Evolutionary conservation across 75 land plant species (phyloP).

Genomic region (Pinus taeda): DNA sequence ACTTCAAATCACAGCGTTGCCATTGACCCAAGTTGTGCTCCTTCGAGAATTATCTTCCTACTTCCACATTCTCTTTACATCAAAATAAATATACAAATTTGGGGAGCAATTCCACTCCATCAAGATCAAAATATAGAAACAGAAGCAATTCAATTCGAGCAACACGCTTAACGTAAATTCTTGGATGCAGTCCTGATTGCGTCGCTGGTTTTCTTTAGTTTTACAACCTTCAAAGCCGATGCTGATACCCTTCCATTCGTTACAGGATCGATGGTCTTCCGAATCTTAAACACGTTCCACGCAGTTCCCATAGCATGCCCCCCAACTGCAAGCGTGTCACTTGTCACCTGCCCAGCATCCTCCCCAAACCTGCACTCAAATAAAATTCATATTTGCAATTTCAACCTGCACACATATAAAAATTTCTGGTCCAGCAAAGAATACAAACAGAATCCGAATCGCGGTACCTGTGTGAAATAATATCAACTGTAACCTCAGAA

Average conservation of each 20-base stretch:
- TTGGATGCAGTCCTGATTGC: no score
- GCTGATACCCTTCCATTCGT: background rate
- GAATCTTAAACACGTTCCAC: constrained; percentile 76
- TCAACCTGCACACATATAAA: background rate
- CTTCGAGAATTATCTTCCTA: no score
- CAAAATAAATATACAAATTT: no score
- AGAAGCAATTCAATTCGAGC: no score
- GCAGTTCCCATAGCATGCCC: constrained; percentile 77
- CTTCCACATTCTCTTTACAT: no score
- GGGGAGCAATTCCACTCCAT: no score
- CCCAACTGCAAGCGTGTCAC: constrained; percentile 64
- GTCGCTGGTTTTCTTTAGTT: no score
- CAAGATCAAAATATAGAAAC: no score
- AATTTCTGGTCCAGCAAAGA: background rate
- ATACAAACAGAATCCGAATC: background rate
- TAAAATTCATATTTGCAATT: background rate
- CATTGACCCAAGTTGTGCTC: no score
- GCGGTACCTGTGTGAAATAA: constrained; percentile 54
- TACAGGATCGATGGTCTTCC: constrained; percentile 68
- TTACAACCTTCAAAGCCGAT: background rate
- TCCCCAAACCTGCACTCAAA: constrained; percentile 58
- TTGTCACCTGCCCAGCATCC: constrained; percentile 66
- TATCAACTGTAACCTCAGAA: constrained; percentile 45
- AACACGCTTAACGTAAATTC: no score
- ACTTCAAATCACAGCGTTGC: no score